Base-by-base conservation (phyloP, 805 yeast genomes). In the Peterozyma xylosa region DNA sequence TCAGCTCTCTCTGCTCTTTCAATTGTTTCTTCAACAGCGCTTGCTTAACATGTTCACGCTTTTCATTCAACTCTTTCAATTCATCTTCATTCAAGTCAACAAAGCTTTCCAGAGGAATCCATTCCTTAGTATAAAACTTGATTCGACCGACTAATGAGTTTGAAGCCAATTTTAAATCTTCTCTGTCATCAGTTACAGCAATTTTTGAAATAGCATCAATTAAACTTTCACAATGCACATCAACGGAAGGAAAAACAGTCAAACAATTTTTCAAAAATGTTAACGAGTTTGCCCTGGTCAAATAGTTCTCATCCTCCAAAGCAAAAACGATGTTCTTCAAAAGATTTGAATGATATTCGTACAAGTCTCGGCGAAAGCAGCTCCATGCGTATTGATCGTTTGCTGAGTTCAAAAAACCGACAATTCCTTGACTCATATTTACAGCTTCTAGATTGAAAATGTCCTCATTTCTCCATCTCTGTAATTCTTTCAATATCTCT, bases 261-360 rank as follows among this genome's bases (percentile, higher is more conserved):
- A 82, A 62, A 37, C 82, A 61, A 50, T 78, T 79, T 56, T 82
- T 86, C 66, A 89, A 66, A 52, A 87, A 77, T 1, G 86, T 82
- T 46, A 89, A 85, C 3, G 87, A 76, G 60, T 89, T 90, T 44
- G 89, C 76, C 42, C 93, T 73, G 2, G 85, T 80, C 78, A 86
- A 83, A 58, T 88, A 90, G 44, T 82, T 83, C 3, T 64, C 58
- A 6, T 75, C 71, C 15, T 58, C 54, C 37, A 83, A 61, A 3
- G 80, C 67, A 2, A 57, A 50, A 9, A 59, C 50, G 9, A 80
- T 49, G 30, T 73, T 75, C 2, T 61, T 58, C 11, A 78, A 60
- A 7, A 86, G 57, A 1, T 56, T 53, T 2, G 61, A 50, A 54
- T 87, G 88, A 75, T 84, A 84, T 9, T 70, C 67, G 51, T 56